Base-by-base conservation (phyloP, 768 basidiomycete genomes). In the Rhizopogon vulgaris region DNA sequence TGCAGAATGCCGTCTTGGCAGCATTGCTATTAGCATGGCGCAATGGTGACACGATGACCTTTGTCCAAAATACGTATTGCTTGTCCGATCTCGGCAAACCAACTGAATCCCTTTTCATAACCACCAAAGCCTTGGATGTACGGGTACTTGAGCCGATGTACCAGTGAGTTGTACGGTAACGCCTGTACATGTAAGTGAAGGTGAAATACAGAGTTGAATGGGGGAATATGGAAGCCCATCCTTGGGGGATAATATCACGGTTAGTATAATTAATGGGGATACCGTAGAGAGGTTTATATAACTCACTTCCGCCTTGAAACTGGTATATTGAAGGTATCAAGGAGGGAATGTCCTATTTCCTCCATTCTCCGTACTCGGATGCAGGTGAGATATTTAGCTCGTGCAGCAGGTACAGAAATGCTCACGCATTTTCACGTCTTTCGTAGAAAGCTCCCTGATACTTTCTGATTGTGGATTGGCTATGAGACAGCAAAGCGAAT, bases 141-240 rank as follows among this genome's bases (percentile, higher is more conserved):
- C 4, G 73, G 80, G 59, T 84, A 90, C 60, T 80, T 79, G 27
- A 69, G 48, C 11, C 66, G 59, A 5, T 64, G 64, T 7, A 61
- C 38, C 3, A 51, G 38, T 0, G 78, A 76, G 17, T 64, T 72
- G 70, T 85, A 88, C 0, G 89, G 89, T 48, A 87, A 63, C 4
- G 71, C 82, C 42, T 86, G 84, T 22, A 85, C 79, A 60, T 90
- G 89, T 37, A 91, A 67, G 63, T 90, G 89, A 14, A 91, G 71
- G 61, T 91, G 88, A 34, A 80, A 61, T 5, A 90, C 75, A 32
- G 82, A 83, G 52, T 79, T 84, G 66, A 85, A 87, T 0, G 89
- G 89, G 0, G 88, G 85, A 49, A 90, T 86, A 62, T 91, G 88
- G 60, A 90, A 91, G 1, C 89, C 88, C 70, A 90, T 73, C 55